Percentiles rank a stretch among this genome's conserved stretches.
Conservation (phyloP, 148 eudicot genomes). For the Hydrangea macrophylla region DNA sequence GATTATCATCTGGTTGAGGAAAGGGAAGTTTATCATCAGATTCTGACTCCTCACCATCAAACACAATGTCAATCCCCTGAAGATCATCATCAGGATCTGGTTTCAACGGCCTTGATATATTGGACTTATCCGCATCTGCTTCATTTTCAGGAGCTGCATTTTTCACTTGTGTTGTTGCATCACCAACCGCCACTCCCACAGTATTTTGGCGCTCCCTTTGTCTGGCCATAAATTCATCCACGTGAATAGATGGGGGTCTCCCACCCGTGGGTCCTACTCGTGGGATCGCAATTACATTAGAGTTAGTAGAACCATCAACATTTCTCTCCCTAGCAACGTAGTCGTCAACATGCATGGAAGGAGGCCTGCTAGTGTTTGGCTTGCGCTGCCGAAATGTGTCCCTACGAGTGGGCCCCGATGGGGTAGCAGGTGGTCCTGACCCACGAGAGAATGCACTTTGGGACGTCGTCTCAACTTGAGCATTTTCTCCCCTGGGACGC, state of each 20-base stretch:
- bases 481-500: constrained; percentile 70
- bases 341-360: constrained; percentile 99
- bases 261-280: constrained; percentile 82
- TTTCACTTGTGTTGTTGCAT: constrained; percentile 43
- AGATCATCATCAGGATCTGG: constrained; percentile 95
- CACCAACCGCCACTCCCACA: constrained; percentile 45
- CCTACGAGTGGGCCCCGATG: constrained; percentile 71
- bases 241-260: constrained; percentile 96
- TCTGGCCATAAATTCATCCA: constrained; percentile 95
- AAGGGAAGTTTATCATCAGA: constrained; percentile 91
- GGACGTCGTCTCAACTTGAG: constrained; percentile 35
- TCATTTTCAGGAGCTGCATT: constrained; percentile 40
- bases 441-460: constrained; percentile 51
- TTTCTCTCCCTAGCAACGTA: constrained; percentile 95
- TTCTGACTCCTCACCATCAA: constrained; percentile 92
- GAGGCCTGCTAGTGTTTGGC: constrained; percentile 98
- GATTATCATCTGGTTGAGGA: constrained; percentile 75
- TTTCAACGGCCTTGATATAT: constrained; percentile 60
- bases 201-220: constrained; percentile 85
- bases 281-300: constrained; percentile 90
- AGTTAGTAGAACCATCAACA: constrained; percentile 59
- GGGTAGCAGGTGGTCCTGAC: constrained; percentile 40
- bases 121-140: constrained; percentile 42
- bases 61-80: constrained; percentile 92
- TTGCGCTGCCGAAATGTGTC: constrained; percentile 84